Evolutionary conservation across 352 stramenopile species (phyloP), one percentile per base, ranked within the genome.

Genomic region (Pythium phragmitis): DNA sequence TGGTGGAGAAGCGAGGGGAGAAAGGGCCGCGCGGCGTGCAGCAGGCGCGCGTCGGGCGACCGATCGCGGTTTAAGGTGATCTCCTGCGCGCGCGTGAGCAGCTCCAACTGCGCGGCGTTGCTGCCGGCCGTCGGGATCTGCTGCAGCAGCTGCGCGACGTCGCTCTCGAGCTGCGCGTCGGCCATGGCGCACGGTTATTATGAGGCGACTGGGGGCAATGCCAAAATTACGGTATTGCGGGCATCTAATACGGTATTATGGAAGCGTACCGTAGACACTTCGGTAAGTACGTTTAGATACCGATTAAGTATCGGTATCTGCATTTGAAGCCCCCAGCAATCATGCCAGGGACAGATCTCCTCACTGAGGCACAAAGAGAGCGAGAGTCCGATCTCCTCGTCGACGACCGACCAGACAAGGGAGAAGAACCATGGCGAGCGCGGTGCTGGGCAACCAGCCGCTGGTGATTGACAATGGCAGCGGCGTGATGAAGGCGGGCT

Each of bases 381-480:
- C 23, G 21, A 23, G 8, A 21, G 37, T 21, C 34, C 7, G 34
- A 39, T 39, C 34, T 39, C 34, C 33, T 37, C 33, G 21, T 21
- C 21, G 21, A 21, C 21, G 21, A 30, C 1, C 26, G 26, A 30
- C 26, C 26, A 5, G 26, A 23, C 16, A 41, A 41, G 39, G 9
- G 46, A 57, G 23, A 33, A 56, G 1, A 41, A 74, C 12, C 12
- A 89, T 89, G 79, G 72, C 78, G 56, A 71, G 66, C 51, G 75
- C 78, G 57, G 67, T 88, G 77, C 74, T 92, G 72, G 80, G 82
- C 39, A 94, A 94, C 73, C 85, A 94, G 80, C 85, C 85, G 64
- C 75, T 94, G 63, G 85, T 94, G 75, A 90, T 94, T 69, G 85
- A 94, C 75, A 94, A 94, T 76, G 85, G 85, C 59, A 94, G 82